Conservation (phyloP, 1,284 basidiomycete species). For the Malassezia yamatoensis region DNA sequence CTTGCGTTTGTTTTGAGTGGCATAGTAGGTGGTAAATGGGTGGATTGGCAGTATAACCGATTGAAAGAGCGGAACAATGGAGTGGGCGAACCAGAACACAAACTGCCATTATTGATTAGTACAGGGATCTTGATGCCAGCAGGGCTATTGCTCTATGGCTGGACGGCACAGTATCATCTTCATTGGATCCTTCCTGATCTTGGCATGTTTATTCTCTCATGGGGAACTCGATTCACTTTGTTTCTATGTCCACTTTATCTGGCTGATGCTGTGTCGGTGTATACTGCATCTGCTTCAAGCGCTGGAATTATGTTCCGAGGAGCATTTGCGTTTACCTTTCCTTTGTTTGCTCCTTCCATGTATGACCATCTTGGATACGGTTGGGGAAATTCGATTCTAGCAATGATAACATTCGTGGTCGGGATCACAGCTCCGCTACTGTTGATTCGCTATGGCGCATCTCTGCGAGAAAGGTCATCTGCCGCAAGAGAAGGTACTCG, state of each 20-base stretch:
- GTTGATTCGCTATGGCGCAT: neutral
- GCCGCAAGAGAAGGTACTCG: no score
- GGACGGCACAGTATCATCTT: slow-evolving; percentile 55
- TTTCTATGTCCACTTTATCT: slow-evolving; percentile 23
- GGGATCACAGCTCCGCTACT: slow-evolving; percentile 19
- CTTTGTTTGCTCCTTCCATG: slow-evolving; percentile 64
- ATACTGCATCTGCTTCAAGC: slow-evolving; percentile 20
- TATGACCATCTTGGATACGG: slow-evolving; percentile 53
- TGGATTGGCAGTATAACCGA: slow-evolving; percentile 56
- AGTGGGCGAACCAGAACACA: slow-evolving; percentile 52
- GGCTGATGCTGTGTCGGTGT: slow-evolving; percentile 14
- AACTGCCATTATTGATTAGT: slow-evolving; percentile 55
- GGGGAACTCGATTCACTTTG: slow-evolving; percentile 7
- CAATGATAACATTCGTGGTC: slow-evolving; percentile 15
- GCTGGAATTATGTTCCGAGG: slow-evolving; percentile 6
- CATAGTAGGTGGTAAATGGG: slow-evolving; percentile 56
- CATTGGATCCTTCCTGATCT: slow-evolving; percentile 62
- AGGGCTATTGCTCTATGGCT: slow-evolving; percentile 60
- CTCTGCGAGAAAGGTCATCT: no score
- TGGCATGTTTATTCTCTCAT: slow-evolving; percentile 19
- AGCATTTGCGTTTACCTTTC: slow-evolving; percentile 52
- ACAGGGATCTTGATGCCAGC: slow-evolving; percentile 55
- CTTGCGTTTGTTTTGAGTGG: slow-evolving; percentile 47
- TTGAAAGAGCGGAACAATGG: slow-evolving; percentile 54
- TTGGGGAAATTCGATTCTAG: slow-evolving; percentile 51